Base-by-base conservation (phyloP, 352 stramenopile species). In the Phytophthora pseudosyringae region DNA sequence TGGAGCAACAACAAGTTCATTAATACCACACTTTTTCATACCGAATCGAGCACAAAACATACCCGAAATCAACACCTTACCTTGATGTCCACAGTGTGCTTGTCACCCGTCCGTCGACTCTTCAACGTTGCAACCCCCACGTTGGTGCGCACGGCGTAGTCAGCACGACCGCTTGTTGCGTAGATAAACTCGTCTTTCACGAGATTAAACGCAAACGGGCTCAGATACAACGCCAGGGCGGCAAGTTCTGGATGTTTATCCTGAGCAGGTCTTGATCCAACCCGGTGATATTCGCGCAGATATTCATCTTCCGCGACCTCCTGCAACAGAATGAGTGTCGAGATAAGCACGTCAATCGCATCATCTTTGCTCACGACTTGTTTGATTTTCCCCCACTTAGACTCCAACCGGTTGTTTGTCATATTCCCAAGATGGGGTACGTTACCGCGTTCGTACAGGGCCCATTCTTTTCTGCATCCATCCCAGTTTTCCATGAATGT, bases 301-400 rank as follows among this genome's bases (percentile, higher is more conserved):
- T 59, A 65, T 3, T 39, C 33, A 9, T 59, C 46, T 31, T 65
- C 46, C 16, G 57, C 38, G 12, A 26, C 45, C 26, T 59, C 45
- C 16, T 57, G 57, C 5, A 64, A 9, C 4, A 50, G 15, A 28
- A 64, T 58, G 1, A 64, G 38, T 9, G 29, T 65, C 1, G 47
- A 51, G 5, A 65, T 44, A 0, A 56, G 5, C 11, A 53, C 39
- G 25, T 59, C 39, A 11, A 65, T 52, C 1, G 28, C 9, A 3
- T 35, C 21, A 16, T 43, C 31, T 5, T 38, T 46, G 9, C 6
- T 47, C 5, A 59, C 29, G 3, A 65, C 29, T 16, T 58, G 5
- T 36, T 65, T 65, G 28, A 47, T 44, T 28, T 29, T 4, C 45
- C 36, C 38, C 35, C 21, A 21, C 21, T 21, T 21, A 21, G 21